Conservation (phyloP, 2,329 filamentous ascomycete genomes). For the Pseudocercospora pini-densiflorae region DNA sequence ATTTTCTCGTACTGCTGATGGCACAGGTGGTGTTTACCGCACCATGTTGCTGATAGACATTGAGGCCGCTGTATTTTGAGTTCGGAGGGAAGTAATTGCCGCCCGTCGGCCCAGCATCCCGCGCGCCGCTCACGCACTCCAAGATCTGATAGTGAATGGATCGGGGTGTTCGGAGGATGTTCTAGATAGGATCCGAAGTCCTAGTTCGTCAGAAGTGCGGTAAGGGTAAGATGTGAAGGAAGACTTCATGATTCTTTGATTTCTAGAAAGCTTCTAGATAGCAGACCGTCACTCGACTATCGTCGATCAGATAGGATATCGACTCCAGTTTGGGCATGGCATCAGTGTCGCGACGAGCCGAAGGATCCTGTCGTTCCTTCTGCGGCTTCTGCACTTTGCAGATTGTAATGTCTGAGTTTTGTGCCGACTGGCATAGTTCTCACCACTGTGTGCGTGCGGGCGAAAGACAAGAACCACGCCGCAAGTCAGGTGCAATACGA, state of each 20-base stretch:
- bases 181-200: background rate
- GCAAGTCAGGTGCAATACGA: no score
- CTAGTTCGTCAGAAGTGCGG: background rate
- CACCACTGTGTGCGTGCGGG: background rate
- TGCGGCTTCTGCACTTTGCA: background rate
- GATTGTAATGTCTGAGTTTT: background rate
- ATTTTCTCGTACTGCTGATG: background rate
- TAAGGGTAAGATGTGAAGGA: background rate
- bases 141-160: background rate
- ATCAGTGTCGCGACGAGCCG: no score
- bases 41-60: background rate
- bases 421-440: background rate
- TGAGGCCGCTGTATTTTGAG: background rate
- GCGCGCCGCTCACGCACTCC: background rate
- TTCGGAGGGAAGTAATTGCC: background rate
- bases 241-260: background rate
- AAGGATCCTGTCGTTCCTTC: background rate
- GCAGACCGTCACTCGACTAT: background rate
- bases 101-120: background rate
- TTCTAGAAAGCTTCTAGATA: background rate
- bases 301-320: background rate
- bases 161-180: background rate
- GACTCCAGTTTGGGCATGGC: no score
- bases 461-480: no score
- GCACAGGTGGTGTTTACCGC: background rate